phyloP scores from a whole-genome alignment of 1,284 basidiomycete species.

The Sphaerobolus stellatus region DNA sequence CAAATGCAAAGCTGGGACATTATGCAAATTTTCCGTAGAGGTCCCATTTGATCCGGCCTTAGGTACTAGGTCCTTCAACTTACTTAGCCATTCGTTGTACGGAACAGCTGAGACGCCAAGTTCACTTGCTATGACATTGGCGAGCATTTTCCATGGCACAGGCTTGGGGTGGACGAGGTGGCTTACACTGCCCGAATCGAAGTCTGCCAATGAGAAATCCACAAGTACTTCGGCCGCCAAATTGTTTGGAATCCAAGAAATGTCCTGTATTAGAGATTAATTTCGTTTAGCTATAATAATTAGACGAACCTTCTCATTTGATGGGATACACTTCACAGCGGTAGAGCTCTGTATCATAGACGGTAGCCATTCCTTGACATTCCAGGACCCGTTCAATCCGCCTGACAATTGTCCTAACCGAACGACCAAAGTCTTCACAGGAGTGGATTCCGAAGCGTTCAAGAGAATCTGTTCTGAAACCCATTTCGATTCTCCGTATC shows the following conservation, averaged over 20 bases:
- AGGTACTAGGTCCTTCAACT: constrained; percentile 15
- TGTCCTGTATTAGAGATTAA: not conserved
- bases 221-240: not conserved
- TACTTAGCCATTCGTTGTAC: constrained; percentile 29
- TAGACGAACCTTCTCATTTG: constrained; percentile 8
- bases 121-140: constrained; percentile 18
- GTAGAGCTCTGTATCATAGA: not conserved
- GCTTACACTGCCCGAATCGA: not conserved
- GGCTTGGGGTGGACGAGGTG: constrained; percentile 12
- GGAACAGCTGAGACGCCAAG: constrained; percentile 26
- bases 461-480: constrained; percentile 41
- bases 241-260: not conserved
- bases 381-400: not conserved
- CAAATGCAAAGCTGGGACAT: constrained; percentile 30
- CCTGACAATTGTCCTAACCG: constrained; percentile 33
- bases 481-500: constrained; percentile 46
- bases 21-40: not conserved
- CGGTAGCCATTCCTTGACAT: not conserved
- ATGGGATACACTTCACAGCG: not conserved
- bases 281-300: not conserved
- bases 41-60: not conserved
- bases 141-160: constrained; percentile 6
- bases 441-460: constrained; percentile 21
- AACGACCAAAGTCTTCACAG: constrained; percentile 28
- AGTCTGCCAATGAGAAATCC: not conserved